Evolutionary conservation across 805 yeast species (phyloP), one percentile per base, ranked within the genome.

Genomic region (Osmozyma mogii): DNA sequence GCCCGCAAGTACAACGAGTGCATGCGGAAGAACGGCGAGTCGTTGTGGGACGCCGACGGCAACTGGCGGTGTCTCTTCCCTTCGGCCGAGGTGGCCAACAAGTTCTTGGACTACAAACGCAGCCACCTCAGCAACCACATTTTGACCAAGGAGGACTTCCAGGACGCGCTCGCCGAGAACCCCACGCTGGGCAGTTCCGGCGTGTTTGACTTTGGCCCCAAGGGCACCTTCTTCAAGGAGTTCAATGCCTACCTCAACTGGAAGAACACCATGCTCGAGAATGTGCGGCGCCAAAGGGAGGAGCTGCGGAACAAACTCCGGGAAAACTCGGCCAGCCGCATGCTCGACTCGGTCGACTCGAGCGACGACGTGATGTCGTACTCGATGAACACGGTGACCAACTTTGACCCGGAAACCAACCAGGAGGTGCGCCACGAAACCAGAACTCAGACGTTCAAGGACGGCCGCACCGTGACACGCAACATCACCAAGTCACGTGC

Each of bases 41-140:
- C 84, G 0, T 55, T 89, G 18, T 89, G 96, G 96, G 87, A 83
- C 30, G 68, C 61, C 1, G 81, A 88, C 47, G 96, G 89, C 29
- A 61, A 72, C 21, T 89, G 96, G 96, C 72, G 88, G 48, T 89
- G 97, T 56, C 58, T 89, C 26, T 80, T 88, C 53, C 95, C 95
- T 9, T 65, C 66, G 40, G 35, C 54, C 19, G 46, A 56, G 53
- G 27, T 61, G 36, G 38, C 66, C 43, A 29, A 61, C 45, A 33
- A 49, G 35, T 24, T 58, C 30, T 40, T 61, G 52, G 37, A 39
- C 44, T 29, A 41, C 40, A 45, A 52, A 47, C 34, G 47, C 21
- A 37, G 43, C 23, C 33, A 47, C 24, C 42, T 52, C 11, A 43
- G 54, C 4, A 48, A 48, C 13, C 44, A 45, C 20, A 47, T 68